Evolutionary conservation across 2,329 filamentous ascomycete genomes (phyloP).

Genomic region (Nakataea oryzae): DNA sequence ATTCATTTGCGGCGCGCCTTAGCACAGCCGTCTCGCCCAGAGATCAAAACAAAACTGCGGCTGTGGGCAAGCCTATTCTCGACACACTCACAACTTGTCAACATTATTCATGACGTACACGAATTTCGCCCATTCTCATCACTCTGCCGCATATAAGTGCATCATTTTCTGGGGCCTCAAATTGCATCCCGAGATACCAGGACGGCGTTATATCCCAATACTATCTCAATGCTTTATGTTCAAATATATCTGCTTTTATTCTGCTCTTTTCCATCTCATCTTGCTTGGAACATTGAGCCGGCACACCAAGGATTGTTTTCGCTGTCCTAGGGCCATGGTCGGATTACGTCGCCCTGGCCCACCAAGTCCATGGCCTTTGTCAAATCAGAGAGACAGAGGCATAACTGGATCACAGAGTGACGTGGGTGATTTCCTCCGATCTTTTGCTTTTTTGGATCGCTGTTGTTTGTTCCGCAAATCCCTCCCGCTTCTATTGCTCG

Average conservation of each 20-base stretch:
- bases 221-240: neutral
- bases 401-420: neutral
- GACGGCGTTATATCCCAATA: slow-evolving; percentile 22
- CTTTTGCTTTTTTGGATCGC: neutral
- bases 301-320: no score
- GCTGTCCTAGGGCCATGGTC: neutral
- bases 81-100: neutral
- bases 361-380: neutral
- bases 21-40: neutral
- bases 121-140: slow-evolving; percentile 13
- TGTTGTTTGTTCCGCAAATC: neutral
- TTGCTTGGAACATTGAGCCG: neutral
- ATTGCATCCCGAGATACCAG: slow-evolving; percentile 33
- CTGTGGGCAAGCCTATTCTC: neutral
- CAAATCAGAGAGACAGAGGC: neutral
- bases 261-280: neutral
- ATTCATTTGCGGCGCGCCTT: neutral
- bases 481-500: neutral
- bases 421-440: neutral
- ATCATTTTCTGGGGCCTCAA: slow-evolving; percentile 21
- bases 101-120: slow-evolving; percentile 20
- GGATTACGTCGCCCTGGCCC: neutral
- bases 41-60: neutral
- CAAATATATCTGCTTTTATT: neutral
- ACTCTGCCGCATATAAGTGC: slow-evolving; percentile 5